phyloP scores from a whole-genome alignment of 345 rosid species.

The Cardamine occulta region DNA sequence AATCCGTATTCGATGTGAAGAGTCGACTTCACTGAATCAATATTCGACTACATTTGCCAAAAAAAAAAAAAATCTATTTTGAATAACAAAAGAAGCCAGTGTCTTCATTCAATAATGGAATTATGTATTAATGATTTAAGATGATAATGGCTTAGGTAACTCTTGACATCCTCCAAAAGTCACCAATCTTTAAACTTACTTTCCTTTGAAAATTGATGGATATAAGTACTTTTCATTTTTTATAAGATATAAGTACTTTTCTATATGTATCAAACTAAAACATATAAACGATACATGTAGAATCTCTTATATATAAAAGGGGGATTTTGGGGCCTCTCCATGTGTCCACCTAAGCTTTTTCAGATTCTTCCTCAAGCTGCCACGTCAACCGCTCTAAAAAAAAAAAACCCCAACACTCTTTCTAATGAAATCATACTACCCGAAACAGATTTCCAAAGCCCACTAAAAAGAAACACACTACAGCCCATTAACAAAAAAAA shows the following conservation, averaged over 20 bases:
- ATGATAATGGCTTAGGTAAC: constrained; percentile 3
- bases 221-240: not conserved
- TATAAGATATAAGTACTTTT: not conserved
- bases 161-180: constrained; percentile 18
- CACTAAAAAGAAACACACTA: no score
- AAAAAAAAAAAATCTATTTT: not conserved
- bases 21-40: not conserved
- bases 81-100: not conserved
- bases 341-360: no score
- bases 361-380: no score
- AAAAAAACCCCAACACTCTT: no score
- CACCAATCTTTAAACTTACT: not conserved
- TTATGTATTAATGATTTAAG: not conserved
- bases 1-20: no score
- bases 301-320: no score
- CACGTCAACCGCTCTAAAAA: no score
- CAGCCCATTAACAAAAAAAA: no score
- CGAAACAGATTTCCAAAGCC: no score
- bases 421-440: no score
- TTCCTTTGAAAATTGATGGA: not conserved
- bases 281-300: not conserved
- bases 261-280: not conserved
- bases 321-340: no score
- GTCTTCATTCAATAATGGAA: not conserved
- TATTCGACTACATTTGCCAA: not conserved